Conservation (phyloP, 2,329 filamentous ascomycete species). For the Ceratocystis alfenasii region DNA sequence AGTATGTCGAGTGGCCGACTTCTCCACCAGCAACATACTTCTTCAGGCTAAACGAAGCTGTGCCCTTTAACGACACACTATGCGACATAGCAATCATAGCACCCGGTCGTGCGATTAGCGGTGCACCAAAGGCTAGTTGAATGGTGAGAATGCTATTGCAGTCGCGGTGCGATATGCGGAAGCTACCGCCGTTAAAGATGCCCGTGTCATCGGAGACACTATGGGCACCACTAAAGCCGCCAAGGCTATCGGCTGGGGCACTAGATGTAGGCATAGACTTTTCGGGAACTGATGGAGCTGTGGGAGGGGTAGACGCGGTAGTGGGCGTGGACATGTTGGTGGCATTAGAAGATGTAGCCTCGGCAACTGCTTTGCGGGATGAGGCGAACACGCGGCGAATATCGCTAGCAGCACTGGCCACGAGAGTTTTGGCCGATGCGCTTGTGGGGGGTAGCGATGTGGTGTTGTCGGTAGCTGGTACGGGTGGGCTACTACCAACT, state of each 20-base stretch:
- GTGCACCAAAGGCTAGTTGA: conserved; percentile 81
- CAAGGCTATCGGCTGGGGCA: conserved; percentile 29
- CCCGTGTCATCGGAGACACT: conserved; percentile 70
- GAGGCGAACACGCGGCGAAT: conserved; percentile 24
- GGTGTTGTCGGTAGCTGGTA: neutral
- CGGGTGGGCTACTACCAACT: no score
- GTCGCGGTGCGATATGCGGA: conserved; percentile 83
- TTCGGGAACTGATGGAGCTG: conserved; percentile 26
- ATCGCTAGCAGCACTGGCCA: conserved; percentile 21
- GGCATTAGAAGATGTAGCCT: neutral
- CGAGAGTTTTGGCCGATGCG: conserved; percentile 26
- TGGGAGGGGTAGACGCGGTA: conserved; percentile 16
- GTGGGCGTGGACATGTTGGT: conserved; percentile 29
- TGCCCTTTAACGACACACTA: conserved; percentile 70
- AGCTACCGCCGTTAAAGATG: conserved; percentile 94
- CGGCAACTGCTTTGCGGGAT: conserved; percentile 23
- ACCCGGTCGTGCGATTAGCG: conserved; percentile 68
- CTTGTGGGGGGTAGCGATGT: conserved; percentile 9
- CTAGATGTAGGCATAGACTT: neutral
- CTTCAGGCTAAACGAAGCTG: conserved; percentile 76
- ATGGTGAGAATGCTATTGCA: conserved; percentile 81
- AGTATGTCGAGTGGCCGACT: conserved; percentile 65
- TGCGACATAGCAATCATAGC: conserved; percentile 93
- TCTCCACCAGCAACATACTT: conserved; percentile 79
- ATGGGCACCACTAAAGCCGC: conserved; percentile 28